A percentile compares a stretch with the other conserved stretches of the same genome.
phyloP scores from a whole-genome alignment of 148 eudicot genomes.

The Dianthus caryophyllus region DNA sequence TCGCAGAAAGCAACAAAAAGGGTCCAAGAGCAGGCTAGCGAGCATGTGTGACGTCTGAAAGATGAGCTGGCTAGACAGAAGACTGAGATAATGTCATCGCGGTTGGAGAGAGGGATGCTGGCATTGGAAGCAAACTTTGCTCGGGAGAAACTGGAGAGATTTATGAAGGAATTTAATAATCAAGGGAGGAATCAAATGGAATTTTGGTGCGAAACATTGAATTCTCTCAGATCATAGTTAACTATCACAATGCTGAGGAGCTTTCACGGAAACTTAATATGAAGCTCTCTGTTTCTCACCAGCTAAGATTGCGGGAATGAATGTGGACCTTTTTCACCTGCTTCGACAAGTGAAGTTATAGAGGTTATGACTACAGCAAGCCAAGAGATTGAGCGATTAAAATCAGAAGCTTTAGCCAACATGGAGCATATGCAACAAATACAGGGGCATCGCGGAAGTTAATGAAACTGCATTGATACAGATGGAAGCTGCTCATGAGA shows the following conservation, averaged over 20 bases:
- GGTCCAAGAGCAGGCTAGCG: constrained; percentile 56
- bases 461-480: constrained; percentile 81
- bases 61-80: constrained; percentile 56
- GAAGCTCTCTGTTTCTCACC: constrained; percentile 68
- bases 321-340: constrained; percentile 33
- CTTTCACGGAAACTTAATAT: constrained; percentile 61
- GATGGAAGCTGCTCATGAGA: constrained; percentile 70
- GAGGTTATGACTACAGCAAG: constrained; percentile 34
- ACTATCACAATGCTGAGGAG: constrained; percentile 76
- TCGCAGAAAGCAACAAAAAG: constrained; percentile 54
- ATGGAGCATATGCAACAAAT: constrained; percentile 85
- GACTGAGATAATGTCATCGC: constrained; percentile 56
- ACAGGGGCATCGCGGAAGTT: constrained; percentile 82
- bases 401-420: constrained; percentile 58
- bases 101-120: constrained; percentile 69
- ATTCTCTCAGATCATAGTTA: constrained; percentile 78
- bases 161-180: constrained; percentile 68
- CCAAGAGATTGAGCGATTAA: constrained; percentile 73
- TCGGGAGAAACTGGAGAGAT: constrained; percentile 64
- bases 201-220: constrained; percentile 74
- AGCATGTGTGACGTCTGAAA: constrained; percentile 62
- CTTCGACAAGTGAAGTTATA: constrained; percentile 34
- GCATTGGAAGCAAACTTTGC: constrained; percentile 62
- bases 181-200: constrained; percentile 72
- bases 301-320: constrained; percentile 70